Percentiles rank a stretch among this genome's conserved stretches.
Conservation (phyloP, 1,139 yeast genomes). For the Pichia sp. region DNA sequence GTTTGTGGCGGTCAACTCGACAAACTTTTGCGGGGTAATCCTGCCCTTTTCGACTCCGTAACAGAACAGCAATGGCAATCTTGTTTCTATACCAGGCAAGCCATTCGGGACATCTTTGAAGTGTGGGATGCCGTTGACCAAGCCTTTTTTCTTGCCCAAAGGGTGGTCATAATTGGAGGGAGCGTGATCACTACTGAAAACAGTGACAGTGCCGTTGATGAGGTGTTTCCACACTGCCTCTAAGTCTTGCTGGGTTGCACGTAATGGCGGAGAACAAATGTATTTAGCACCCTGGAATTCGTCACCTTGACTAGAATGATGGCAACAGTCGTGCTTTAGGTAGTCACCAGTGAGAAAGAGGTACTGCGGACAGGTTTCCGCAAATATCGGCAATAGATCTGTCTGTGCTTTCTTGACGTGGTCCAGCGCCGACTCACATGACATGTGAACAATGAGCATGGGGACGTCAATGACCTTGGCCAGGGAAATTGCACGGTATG, state of each 20-base stretch:
- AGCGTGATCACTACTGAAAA: constrained; percentile 46
- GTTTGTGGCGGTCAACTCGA: constrained; percentile 21
- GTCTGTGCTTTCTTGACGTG: constrained; percentile 42
- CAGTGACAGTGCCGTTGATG: constrained; percentile 44
- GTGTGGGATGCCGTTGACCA: constrained; percentile 28
- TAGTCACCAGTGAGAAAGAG: constrained; percentile 34
- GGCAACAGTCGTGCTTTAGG: constrained; percentile 30
- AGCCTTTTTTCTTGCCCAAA: constrained; percentile 39
- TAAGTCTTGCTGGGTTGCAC: constrained; percentile 37
- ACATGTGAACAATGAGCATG: constrained; percentile 45
- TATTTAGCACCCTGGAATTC: constrained; percentile 43
- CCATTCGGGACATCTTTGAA: constrained; percentile 43
- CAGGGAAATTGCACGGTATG: constrained; percentile 42
- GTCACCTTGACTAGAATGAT: constrained; percentile 23
- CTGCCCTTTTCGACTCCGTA: constrained; percentile 41
- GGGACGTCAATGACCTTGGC: constrained; percentile 33
- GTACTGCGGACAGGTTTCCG: constrained; percentile 50
- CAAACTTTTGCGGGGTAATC: constrained; percentile 40
- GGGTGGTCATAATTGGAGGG: constrained; percentile 40
- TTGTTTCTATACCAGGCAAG: constrained; percentile 44
- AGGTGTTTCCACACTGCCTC: constrained; percentile 44
- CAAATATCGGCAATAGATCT: constrained; percentile 29
- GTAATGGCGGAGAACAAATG: constrained; percentile 46
- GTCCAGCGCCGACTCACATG: constrained; percentile 40
- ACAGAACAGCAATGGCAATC: constrained; percentile 41